Evolutionary conservation across 805 yeast species (phyloP), one percentile per base, ranked within the genome.

Genomic region (Yamadazyma olivae): DNA sequence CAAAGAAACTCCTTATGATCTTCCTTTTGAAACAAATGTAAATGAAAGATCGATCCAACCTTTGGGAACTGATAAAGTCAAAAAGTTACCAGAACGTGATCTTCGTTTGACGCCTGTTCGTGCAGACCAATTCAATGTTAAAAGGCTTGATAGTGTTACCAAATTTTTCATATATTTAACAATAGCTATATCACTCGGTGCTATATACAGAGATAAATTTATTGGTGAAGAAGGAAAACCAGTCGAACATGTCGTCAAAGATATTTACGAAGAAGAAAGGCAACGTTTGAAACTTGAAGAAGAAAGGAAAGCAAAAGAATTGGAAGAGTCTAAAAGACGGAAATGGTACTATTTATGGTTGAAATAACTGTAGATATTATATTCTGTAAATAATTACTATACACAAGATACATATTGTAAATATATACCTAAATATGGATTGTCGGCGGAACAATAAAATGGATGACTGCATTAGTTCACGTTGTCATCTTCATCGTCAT

Each of bases 131-230:
- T 65, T 71, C 38, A 76, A 75, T 49, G 59, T 70, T 10, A 66
- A 66, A 43, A 69, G 54, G 35, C 57, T 81, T 62, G 86, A 82
- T 48, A 78, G 81, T 0, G 64, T 72, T 20, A 74, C 80, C 29
- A 77, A 75, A 47, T 53, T 70, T 10, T 68, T 81, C 21, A 59
- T 81, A 2, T 76, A 76, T 43, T 33, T 73, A 16, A 67, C 76
- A 2, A 53, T 69, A 0, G 44, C 77, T 13, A 63, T 82, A 6
- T 60, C 74, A 2, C 48, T 75, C 34, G 46, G 73, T 27, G 84
- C 83, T 6, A 56, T 77, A 32, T 71, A 70, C 41, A 64, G 81
- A 46, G 89, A 82, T 51, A 73, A 74, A 51, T 57, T 53, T 14
- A 52, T 66, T 27, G 78, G 76, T 14, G 74, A 71, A 47, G 69